Base-by-base conservation (phyloP, 1,284 basidiomycete genomes). In the Papiliotrema nemorosa region DNA sequence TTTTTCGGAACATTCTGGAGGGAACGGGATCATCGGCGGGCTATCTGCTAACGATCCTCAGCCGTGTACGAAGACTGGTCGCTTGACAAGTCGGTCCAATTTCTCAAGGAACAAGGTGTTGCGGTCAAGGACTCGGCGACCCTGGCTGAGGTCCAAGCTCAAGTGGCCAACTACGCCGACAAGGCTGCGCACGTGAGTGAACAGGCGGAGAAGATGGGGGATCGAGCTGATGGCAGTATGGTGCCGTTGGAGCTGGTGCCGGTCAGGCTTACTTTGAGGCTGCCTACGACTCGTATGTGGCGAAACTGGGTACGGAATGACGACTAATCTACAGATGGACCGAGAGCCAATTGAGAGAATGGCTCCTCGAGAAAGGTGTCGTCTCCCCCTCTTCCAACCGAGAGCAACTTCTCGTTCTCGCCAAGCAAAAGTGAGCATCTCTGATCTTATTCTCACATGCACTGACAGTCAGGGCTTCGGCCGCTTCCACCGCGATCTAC, bases 361-460 rank as follows among this genome's bases (percentile, higher is more conserved):
- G 86, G 75, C 78, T 96, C n/a, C 81, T 94, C 52, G 82, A 89
- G 65, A 84, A 91, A 58, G 90, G 90, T 40, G 79, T 93, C 54
- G 82, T 94, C 40, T 82, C 84, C 16, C 91, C 91, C 13, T 80
- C 81, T 22, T 85, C 87, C 3, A 84, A 84, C 3, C 79, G 81
- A 49, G 91, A 94, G 67, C 82, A 90, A 66, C 83, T 96, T 27
- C 78, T 85, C 16, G 75, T 86, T 16, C 79, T 88, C 27, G 90
- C 88, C 22, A 87, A 86, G 76, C 80, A 82, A 61, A 81, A 83
- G 70, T 76, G 55, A 57, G 73, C 67, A 31, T 31, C 29, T 25
- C 37, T 33, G 18, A 29, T n/a, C 5, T 34, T 14, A 38, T 33
- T 24, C 31, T 20, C 25, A 18, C 25, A 40, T 24, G 12, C 3